Base-by-base conservation (phyloP, 805 yeast species). In the Kodamaea leandrae region DNA sequence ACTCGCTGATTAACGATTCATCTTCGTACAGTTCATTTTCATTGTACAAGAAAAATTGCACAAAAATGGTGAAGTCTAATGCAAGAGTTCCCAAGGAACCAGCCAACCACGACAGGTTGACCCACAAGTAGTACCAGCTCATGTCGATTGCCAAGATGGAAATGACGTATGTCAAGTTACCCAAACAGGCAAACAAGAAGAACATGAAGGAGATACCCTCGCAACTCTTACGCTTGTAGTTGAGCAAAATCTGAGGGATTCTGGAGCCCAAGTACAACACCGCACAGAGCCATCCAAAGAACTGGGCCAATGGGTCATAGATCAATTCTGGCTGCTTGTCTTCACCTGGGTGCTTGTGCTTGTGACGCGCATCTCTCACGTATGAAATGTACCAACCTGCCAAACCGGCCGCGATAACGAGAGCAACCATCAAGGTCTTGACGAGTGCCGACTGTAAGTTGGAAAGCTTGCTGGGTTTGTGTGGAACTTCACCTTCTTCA, bases 121-220 rank as follows among this genome's bases (percentile, higher is more conserved):
- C 82, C 49, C 85, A 57, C 23, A 91, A 57, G 51, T 88, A 91
- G 46, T 78, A 72, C 54, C 72, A 69, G 40, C 87, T 82, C 36
- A 82, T 68, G 49, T 88, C 86, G 30, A 86, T 82, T 33, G 85
- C 77, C 37, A 91, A 67, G 39, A 91, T 91, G 8, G 95, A 84
- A 10, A 86, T 75, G 29, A 93, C 96, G 53, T 89, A 93, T 1
- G 96, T 87, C 55, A 86, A 69, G 60, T 91, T 93, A 35, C 99
- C 99, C 42, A 91, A 68, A 60, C 96, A 89, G 15, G 99, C 98
- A 72, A 93, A 91, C 16, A 93, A 66, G 65, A 91, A 91, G 64
- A 93, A 91, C 72, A 91, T 73, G 56, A 93, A 87, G 8, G 96
- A 87, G 36, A 91, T 86, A 17, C 98, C 98, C 47, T 93, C 98